A percentile compares a stretch with the other conserved stretches of the same genome.
Conservation (phyloP, 169 alveolate genomes). For the Eimeria acervulina region DNA sequence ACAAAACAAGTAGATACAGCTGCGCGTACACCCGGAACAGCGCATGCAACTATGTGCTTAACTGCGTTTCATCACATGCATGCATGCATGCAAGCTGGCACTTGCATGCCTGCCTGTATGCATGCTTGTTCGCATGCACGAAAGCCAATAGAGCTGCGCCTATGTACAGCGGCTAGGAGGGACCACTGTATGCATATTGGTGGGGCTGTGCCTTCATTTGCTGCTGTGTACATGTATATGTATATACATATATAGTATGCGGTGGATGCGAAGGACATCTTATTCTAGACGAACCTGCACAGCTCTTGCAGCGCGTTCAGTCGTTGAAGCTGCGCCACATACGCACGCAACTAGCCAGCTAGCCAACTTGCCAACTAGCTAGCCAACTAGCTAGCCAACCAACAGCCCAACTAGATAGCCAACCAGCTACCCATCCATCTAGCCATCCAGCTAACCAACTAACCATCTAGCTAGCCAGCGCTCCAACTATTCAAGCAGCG, state of each 20-base stretch:
- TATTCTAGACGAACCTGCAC: neutral
- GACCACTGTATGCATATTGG: too few species aligned
- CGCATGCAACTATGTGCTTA: too few species aligned
- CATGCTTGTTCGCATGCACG: too few species aligned
- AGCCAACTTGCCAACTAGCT: neutral
- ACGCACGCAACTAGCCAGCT: neutral
- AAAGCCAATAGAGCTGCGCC: too few species aligned
- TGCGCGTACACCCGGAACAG: too few species aligned
- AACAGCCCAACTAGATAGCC: neutral
- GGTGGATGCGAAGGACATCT: neutral
- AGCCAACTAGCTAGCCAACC: neutral
- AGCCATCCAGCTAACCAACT: neutral
- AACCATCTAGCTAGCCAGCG: neutral
- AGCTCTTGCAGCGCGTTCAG: slow-evolving; percentile 41
- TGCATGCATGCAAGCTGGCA: too few species aligned
- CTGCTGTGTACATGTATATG: neutral
- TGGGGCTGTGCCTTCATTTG: too few species aligned
- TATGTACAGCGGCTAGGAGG: too few species aligned
- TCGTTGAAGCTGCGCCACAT: slow-evolving; percentile 60
- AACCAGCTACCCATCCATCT: neutral
- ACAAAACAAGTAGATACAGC: too few species aligned
- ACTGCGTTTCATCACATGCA: too few species aligned
- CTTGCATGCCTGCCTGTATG: too few species aligned
- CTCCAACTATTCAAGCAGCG: neutral
- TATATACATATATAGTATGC: neutral